These are phyloP conservation scores for Ulvella scutata DNA, from an alignment of 139 green algal genomes.

Conservation along the genomic window DNA sequence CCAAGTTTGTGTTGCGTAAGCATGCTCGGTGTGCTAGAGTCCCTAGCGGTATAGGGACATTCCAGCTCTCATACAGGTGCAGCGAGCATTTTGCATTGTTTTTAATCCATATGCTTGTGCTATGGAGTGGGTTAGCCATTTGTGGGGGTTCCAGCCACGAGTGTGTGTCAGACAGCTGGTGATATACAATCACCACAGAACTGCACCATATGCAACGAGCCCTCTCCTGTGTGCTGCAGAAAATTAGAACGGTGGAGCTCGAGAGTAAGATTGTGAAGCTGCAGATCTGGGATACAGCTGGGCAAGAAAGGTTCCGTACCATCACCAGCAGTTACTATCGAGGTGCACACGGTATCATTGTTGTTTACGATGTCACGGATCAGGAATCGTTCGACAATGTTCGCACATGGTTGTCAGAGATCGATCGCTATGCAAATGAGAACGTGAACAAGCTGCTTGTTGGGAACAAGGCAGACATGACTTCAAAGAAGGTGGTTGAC, in stretches of 20 bases:
- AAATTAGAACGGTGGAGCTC: slow-evolving; percentile 98
- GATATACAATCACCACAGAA: too few relatives aligned
- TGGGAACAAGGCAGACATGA: slow-evolving; percentile 97
- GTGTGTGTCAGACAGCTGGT: too few relatives aligned
- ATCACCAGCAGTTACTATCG: slow-evolving; percentile 98
- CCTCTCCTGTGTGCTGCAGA: slow-evolving; percentile 42
- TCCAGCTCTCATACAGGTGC: too few relatives aligned
- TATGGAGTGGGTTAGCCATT: too few relatives aligned
- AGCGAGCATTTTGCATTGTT: too few relatives aligned
- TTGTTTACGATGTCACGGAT: slow-evolving; percentile 99
- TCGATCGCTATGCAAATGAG: slow-evolving; percentile 98
- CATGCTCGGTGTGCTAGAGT: background rate
- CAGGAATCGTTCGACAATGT: slow-evolving; percentile 98
- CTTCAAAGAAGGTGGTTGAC: slow-evolving; percentile 91
- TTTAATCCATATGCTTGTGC: too few relatives aligned
- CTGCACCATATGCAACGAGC: background rate
- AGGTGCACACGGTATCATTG: slow-evolving; percentile 96
- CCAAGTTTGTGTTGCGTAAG: too few relatives aligned
- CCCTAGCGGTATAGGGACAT: background rate
- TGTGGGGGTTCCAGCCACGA: too few relatives aligned
- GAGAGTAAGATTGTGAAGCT: slow-evolving; percentile 99
- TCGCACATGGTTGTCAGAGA: slow-evolving; percentile 99
- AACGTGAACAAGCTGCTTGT: slow-evolving; percentile 99
- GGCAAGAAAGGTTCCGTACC: slow-evolving; percentile 95
- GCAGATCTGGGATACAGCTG: slow-evolving; percentile 99